Conservation (phyloP, 495 filamentous ascomycete genomes). For the Podospora pseudocomata region DNA sequence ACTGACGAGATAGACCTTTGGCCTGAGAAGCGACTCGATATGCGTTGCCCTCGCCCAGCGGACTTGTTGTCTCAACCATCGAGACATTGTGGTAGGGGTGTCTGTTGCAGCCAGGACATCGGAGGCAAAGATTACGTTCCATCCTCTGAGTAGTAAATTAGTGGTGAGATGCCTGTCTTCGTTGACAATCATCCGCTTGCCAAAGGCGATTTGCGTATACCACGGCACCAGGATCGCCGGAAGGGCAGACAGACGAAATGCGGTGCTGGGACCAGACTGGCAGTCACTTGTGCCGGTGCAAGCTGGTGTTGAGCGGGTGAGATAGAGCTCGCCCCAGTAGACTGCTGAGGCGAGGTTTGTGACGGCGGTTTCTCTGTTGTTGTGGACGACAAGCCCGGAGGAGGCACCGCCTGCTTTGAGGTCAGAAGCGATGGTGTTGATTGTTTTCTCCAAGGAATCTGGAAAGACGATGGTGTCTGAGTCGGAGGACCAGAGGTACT, state of each 20-base stretch:
- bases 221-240: slow-evolving; percentile 13
- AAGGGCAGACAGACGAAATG: slow-evolving; percentile 11
- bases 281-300: slow-evolving; percentile 15
- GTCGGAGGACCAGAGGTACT: slow-evolving; percentile 17
- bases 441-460: slow-evolving; percentile 14
- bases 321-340: slow-evolving; percentile 19
- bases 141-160: slow-evolving; percentile 12
- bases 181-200: slow-evolving; percentile 20
- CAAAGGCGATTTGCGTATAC: slow-evolving; percentile 13
- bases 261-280: slow-evolving; percentile 16
- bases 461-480: slow-evolving; percentile 20
- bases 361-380: slow-evolving; percentile 8
- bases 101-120: slow-evolving; percentile 14
- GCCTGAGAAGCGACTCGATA: slow-evolving; percentile 15
- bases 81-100: slow-evolving; percentile 14
- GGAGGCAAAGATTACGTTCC: slow-evolving; percentile 18
- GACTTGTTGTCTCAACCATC: slow-evolving; percentile 19
- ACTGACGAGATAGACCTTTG: slow-evolving; percentile 13
- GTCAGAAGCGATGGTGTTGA: slow-evolving; percentile 17
- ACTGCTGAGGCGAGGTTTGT: slow-evolving; percentile 10
- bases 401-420: slow-evolving; percentile 12
- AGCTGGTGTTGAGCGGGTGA: slow-evolving; percentile 17
- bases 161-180: slow-evolving; percentile 19
- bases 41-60: slow-evolving; percentile 18
- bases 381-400: slow-evolving; percentile 13